Evolutionary conservation across 768 basidiomycete species (phyloP).

Genomic region (Coprinopsis sp.): DNA sequence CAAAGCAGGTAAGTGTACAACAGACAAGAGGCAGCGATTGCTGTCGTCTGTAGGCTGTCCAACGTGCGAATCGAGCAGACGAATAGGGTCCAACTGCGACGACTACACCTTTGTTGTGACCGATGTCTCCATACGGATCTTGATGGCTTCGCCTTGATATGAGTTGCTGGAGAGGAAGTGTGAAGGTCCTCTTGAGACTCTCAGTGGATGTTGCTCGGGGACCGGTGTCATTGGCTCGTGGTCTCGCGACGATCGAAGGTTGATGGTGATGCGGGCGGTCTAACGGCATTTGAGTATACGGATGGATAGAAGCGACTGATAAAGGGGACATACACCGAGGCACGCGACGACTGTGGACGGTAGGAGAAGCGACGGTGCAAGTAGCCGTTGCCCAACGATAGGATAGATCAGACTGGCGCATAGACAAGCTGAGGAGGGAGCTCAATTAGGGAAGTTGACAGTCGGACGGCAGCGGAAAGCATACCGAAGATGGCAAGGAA

Average conservation of each 20-base stretch:
- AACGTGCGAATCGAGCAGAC: too few relatives aligned
- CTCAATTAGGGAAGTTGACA: background rate
- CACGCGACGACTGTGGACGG: background rate
- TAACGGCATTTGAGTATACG: background rate
- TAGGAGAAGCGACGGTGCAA: background rate
- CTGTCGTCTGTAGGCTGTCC: too few relatives aligned
- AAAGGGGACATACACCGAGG: background rate
- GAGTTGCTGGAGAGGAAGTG: background rate
- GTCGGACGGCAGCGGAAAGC: background rate
- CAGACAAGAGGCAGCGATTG: too few relatives aligned
- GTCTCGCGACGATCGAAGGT: background rate
- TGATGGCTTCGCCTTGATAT: background rate
- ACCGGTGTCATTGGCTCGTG: constrained; percentile 1
- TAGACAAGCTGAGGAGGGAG: background rate
- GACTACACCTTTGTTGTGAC: background rate
- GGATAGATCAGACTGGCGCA: constrained; percentile 1
- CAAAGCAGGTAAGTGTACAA: too few relatives aligned
- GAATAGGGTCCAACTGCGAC: too few relatives aligned
- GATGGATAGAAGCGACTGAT: background rate
- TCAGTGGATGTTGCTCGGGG: background rate
- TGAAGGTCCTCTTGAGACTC: background rate
- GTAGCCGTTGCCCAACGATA: background rate
- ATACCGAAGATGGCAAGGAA: constrained; percentile 2
- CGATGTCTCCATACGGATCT: background rate
- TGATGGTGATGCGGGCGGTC: constrained; percentile 1